Base-by-base conservation (phyloP, 164 flowering plant species). In the Berberis vulgaris region DNA sequence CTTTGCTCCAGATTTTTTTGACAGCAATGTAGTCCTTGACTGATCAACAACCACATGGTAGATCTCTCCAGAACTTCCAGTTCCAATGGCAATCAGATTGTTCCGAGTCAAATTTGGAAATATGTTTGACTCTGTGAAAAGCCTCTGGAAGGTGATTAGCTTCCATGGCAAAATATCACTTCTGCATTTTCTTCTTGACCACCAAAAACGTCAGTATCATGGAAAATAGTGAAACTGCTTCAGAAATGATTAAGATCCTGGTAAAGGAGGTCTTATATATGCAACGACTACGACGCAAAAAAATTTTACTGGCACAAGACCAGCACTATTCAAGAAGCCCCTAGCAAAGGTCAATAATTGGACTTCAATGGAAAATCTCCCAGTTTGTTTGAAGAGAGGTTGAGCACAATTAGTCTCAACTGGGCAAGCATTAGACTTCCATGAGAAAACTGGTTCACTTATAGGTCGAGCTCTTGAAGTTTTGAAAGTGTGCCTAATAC, bases 51-150 rank as follows among this genome's bases (percentile, higher is more conserved):
- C 12, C 4, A 86, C 69, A n/a, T 77, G 74, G 71, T 84, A 92
- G 0, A 92, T 94, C 62, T 80, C 78, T 50, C 98, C 96, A 2
- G 90, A 84, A 0, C 96, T 96, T 2, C 98, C 98, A 54, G 82
- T 79, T 6, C 96, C 98, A 4, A 93, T 83, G 66, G 26, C 26
- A 26, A 26, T 26, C 26, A 80, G 26, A 65, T 85, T 85, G 57
- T 57, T 64, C 2, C 86, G 94, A 0, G 76, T 77, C 78, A 93
- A 66, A 5, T 80, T 75, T 0, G 86, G 72, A 44, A 85, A 39
- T 9, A 93, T 79, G 61, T 65, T 72, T 1, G 68, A 62, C 57
- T 89, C 86, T 9, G 79, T 75, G 76, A 93, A 84, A 56, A 93
- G 43, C 54, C 77, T 81, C 38, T 85, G 97, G 76, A 86, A 93